Conservation (phyloP, 148 eudicot genomes). For the Arbutus unedo region DNA sequence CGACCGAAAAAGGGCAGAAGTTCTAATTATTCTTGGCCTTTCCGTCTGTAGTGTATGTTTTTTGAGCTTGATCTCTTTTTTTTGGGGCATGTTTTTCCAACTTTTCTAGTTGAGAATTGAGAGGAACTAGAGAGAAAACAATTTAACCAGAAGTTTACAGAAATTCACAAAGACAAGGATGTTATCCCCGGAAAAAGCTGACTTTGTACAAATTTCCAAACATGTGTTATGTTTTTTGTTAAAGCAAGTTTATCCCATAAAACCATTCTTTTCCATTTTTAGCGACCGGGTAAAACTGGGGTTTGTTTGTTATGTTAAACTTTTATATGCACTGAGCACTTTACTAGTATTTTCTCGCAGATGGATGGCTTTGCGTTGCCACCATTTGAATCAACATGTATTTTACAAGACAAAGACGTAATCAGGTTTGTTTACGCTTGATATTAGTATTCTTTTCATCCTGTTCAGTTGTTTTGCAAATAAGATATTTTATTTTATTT, state of each 20-base stretch:
- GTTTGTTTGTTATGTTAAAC: slow-evolving; percentile 3
- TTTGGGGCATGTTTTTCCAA: no score
- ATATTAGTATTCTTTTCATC: neutral
- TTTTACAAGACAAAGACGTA: slow-evolving; percentile 75
- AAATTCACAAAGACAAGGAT: neutral
- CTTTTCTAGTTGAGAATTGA: no score
- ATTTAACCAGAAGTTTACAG: no score
- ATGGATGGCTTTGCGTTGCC: slow-evolving; percentile 89
- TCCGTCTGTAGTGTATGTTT: no score
- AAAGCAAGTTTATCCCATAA: neutral
- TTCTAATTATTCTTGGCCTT: no score
- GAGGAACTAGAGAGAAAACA: no score
- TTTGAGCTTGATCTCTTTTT: no score
- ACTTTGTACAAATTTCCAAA: neutral
- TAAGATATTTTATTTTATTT: neutral
- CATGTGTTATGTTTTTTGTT: neutral
- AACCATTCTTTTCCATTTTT: neutral
- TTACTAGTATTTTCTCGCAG: slow-evolving; percentile 38
- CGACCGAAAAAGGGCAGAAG: no score
- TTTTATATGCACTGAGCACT: neutral
- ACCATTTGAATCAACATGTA: slow-evolving; percentile 60
- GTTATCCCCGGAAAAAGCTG: neutral
- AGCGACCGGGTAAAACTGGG: neutral
- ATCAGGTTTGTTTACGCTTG: slow-evolving; percentile 47
- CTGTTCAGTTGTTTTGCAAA: neutral